Conservation (phyloP, 495 filamentous ascomycete genomes). For the Penicillium dipodomyicola region DNA sequence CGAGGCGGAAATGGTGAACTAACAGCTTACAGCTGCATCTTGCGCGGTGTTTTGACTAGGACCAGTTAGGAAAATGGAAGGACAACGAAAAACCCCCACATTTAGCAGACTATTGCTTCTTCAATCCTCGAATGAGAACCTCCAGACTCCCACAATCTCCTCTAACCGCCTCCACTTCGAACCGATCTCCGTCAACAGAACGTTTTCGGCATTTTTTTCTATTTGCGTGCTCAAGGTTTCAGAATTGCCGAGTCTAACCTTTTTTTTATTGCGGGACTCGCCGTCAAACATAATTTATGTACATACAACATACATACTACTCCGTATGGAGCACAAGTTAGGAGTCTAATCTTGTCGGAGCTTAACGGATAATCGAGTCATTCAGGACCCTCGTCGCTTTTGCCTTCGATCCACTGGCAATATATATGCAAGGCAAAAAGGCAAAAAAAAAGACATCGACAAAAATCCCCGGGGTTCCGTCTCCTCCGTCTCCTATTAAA, state of each 20-base stretch:
- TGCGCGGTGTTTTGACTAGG: not conserved
- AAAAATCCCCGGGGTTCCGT: not conserved
- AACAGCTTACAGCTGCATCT: not conserved
- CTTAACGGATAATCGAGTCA: not conserved
- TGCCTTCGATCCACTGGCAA: not conserved
- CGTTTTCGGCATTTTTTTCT: slow-evolving; percentile 26
- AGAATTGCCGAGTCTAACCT: slow-evolving; percentile 21
- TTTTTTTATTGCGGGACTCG: slow-evolving; percentile 5
- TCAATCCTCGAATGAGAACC: slow-evolving; percentile 2
- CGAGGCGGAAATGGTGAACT: not conserved
- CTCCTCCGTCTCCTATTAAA: too few relatives aligned
- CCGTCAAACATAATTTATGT: slow-evolving; percentile 2
- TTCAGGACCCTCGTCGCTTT: not conserved
- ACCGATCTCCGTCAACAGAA: slow-evolving; percentile 25
- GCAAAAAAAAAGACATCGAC: not conserved
- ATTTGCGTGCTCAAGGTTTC: slow-evolving; percentile 15
- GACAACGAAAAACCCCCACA: not conserved
- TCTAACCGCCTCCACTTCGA: slow-evolving; percentile 21
- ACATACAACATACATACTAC: too few relatives aligned
- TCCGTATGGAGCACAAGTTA: not conserved
- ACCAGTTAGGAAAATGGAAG: not conserved
- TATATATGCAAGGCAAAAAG: not conserved
- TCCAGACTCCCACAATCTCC: not conserved
- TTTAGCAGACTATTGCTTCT: slow-evolving; percentile 9
- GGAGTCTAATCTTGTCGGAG: not conserved